These are phyloP conservation scores for Amanita phalloides DNA, from an alignment of 768 basidiomycete genomes.

Conservation along the genomic window DNA sequence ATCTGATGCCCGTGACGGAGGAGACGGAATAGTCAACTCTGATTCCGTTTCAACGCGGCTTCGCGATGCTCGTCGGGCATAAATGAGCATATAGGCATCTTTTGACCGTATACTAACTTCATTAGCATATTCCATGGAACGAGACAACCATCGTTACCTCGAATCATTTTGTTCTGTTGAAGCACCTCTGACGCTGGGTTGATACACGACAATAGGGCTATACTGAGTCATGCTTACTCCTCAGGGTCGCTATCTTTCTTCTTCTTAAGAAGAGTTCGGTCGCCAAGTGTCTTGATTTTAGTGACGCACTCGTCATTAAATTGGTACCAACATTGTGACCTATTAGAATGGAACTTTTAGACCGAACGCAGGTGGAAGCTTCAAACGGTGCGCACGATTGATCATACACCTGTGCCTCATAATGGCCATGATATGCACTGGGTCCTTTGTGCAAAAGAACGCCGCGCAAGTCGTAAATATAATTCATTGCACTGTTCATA, in stretches of 20 bases:
- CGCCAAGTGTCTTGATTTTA: slow-evolving; percentile 42
- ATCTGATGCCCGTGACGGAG: slow-evolving; percentile 44
- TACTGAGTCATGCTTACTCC: not conserved
- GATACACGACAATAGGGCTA: not conserved
- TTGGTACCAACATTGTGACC: slow-evolving; percentile 62
- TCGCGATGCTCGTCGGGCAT: slow-evolving; percentile 35
- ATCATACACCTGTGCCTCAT: slow-evolving; percentile 80
- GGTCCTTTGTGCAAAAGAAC: slow-evolving; percentile 82
- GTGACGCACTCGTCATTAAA: slow-evolving; percentile 89
- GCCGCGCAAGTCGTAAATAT: slow-evolving; percentile 75
- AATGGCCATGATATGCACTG: slow-evolving; percentile 90
- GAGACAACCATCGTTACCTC: not conserved
- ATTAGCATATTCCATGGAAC: slow-evolving; percentile 12
- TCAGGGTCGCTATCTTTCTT: slow-evolving; percentile 1
- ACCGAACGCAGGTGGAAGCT: not conserved
- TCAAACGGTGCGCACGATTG: slow-evolving; percentile 9
- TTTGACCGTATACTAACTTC: slow-evolving; percentile 45
- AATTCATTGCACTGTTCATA: slow-evolving; percentile 7
- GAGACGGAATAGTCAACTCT: slow-evolving; percentile 20
- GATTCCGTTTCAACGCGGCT: not conserved
- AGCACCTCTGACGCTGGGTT: not conserved
- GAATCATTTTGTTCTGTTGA: not conserved
- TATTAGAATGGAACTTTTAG: slow-evolving; percentile 6
- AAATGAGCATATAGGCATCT: slow-evolving; percentile 95
- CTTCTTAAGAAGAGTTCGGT: slow-evolving; percentile 19